Conservation (phyloP, 2,329 filamentous ascomycete genomes). For the Diplocarpon mali region DNA sequence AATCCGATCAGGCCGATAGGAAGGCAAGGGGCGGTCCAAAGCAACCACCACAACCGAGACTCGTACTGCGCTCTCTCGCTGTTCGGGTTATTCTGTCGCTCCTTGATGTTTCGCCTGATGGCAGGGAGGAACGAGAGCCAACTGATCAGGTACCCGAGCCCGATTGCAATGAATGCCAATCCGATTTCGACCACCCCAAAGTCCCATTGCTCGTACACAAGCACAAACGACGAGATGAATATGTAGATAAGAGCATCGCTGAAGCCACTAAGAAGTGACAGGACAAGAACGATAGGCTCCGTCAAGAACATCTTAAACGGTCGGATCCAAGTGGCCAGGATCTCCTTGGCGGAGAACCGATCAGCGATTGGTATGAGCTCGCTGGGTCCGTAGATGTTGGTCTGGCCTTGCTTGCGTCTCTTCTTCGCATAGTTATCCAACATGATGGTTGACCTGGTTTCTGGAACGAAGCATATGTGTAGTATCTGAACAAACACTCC, state of each 20-base stretch:
- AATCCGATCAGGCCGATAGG: conserved; percentile 61
- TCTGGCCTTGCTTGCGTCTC: conserved; percentile 49
- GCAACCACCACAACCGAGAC: conserved; percentile 52
- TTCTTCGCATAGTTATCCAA: conserved; percentile 72
- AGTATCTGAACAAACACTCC: conserved; percentile 57
- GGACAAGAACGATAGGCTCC: conserved; percentile 61
- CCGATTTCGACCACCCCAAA: conserved; percentile 48
- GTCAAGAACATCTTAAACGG: conserved; percentile 65
- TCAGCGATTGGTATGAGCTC: conserved; percentile 53
- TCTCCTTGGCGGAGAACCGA: conserved; percentile 46
- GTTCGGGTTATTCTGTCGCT: conserved; percentile 38
- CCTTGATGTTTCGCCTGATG: conserved; percentile 41
- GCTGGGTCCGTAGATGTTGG: conserved; percentile 55
- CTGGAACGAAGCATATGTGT: conserved; percentile 61
- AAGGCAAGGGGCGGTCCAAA: conserved; percentile 49
- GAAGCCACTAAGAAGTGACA: conserved; percentile 63
- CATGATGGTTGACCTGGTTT: conserved; percentile 66
- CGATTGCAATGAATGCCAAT: conserved; percentile 53
- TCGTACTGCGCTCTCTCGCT: conserved; percentile 57
- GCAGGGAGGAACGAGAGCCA: conserved; percentile 49
- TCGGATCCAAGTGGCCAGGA: conserved; percentile 45
- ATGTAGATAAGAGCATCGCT: conserved; percentile 68
- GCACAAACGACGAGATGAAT: conserved; percentile 59
- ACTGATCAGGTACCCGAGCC: conserved; percentile 53
- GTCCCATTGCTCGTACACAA: conserved; percentile 58